phyloP scores from a whole-genome alignment of 495 filamentous ascomycete species.

The Hyaloscypha bicolor region DNA sequence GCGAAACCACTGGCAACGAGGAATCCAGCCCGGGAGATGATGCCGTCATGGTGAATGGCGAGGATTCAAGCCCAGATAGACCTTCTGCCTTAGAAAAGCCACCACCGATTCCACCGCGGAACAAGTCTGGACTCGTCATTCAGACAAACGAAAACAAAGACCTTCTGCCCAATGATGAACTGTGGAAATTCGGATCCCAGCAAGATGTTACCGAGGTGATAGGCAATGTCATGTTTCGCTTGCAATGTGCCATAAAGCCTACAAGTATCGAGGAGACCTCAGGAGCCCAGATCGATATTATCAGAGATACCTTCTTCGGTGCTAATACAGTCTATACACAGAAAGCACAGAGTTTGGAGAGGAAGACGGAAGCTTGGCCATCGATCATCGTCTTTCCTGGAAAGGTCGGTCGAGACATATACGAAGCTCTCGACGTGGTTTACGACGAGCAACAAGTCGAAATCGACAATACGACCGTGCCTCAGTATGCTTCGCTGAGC shows the following conservation, averaged over 20 bases:
- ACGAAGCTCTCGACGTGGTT: constrained; percentile 79
- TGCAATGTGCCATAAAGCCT: constrained; percentile 84
- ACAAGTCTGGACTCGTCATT: constrained; percentile 32
- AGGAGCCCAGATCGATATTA: constrained; percentile 77
- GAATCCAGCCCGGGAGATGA: not conserved
- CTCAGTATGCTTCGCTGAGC: constrained; percentile 76
- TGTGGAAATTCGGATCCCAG: constrained; percentile 63
- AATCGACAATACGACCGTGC: constrained; percentile 61
- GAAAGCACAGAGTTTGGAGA: constrained; percentile 24
- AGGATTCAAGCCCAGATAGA: constrained; percentile 5
- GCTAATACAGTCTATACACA: constrained; percentile 27
- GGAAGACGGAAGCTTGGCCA: constrained; percentile 32
- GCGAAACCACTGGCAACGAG: constrained; percentile 8
- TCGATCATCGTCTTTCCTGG: constrained; percentile 45
- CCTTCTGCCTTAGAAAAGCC: constrained; percentile 34
- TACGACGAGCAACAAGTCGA: constrained; percentile 78
- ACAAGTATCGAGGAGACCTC: constrained; percentile 53
- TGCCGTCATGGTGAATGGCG: constrained; percentile 30
- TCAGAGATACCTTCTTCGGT: constrained; percentile 62
- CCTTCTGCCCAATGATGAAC: constrained; percentile 44
- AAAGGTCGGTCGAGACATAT: constrained; percentile 59
- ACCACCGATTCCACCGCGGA: constrained; percentile 43
- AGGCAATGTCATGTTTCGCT: constrained; percentile 83
- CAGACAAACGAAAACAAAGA: constrained; percentile 26
- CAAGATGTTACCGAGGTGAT: constrained; percentile 97